Conservation (phyloP, 2,329 filamentous ascomycete genomes). For the Alternaria hordeiaustralica region DNA sequence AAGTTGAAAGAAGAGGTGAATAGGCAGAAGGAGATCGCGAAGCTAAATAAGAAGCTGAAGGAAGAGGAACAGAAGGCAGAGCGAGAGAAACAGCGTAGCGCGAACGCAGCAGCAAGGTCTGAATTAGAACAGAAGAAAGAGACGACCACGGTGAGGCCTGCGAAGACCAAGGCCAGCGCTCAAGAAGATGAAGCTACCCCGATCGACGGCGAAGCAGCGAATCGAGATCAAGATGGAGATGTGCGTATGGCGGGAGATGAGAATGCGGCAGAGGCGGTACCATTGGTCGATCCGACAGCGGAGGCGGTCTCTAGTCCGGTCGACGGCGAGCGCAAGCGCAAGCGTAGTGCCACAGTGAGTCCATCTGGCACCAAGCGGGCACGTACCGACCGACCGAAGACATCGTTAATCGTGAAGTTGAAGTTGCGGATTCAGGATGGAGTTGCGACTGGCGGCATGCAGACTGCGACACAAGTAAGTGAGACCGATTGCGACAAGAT, state of each 20-base stretch:
- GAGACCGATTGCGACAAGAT: not conserved
- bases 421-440: not conserved
- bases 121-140: not conserved
- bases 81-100: not conserved
- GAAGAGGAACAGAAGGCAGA: not conserved
- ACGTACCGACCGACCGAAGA: not conserved
- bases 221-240: not conserved
- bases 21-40: not conserved
- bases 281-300: not conserved
- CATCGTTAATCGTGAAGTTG: not conserved
- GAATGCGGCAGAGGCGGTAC: not conserved
- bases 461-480: not conserved
- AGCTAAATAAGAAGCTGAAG: not conserved
- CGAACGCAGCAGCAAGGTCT: not conserved
- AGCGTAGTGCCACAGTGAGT: not conserved
- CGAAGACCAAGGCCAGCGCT: not conserved
- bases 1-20: not conserved
- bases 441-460: not conserved
- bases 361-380: not conserved
- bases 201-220: not conserved
- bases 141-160: not conserved
- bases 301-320: not conserved
- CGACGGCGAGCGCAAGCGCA: not conserved
- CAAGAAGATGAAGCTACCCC: not conserved
- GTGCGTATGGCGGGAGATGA: not conserved